These are phyloP conservation scores for Pseudohyphozyma bogoriensis DNA, from an alignment of 768 basidiomycete species.

Conservation along the genomic window DNA sequence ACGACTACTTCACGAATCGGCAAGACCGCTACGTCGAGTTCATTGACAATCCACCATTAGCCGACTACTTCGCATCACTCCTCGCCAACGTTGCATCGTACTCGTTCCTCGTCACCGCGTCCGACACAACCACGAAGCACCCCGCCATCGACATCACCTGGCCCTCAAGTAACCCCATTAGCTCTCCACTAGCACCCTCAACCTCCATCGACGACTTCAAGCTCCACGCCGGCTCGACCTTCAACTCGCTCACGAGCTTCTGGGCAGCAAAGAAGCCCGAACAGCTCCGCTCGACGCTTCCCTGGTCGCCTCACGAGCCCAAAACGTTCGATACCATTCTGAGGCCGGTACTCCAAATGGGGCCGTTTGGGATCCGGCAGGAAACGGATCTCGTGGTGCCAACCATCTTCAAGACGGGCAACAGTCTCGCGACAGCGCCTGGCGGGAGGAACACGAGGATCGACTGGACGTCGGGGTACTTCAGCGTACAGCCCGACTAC, in stretches of 20 bases:
- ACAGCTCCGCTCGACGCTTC: background rate
- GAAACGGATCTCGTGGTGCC: conserved; percentile 35
- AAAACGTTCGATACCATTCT: conserved; percentile 55
- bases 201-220: conserved; percentile 1
- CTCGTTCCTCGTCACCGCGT: conserved; percentile 48
- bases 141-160: conserved; percentile 13
- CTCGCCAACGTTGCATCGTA: conserved; percentile 57
- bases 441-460: conserved; percentile 37
- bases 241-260: background rate
- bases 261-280: background rate
- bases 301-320: conserved; percentile 46
- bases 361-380: conserved; percentile 22
- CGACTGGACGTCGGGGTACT: conserved; percentile 92
- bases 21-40: conserved; percentile 91
- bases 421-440: conserved; percentile 30
- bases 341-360: conserved; percentile 32
- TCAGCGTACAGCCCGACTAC: conserved; percentile 72
- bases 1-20: conserved; percentile 85
- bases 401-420: conserved; percentile 35
- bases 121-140: conserved; percentile 10
- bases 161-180: conserved; percentile 7
- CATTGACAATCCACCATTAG: conserved; percentile 49
- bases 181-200: background rate
- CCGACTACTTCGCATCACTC: conserved; percentile 76
- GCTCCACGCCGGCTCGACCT: background rate